A percentile compares a stretch with the other conserved stretches of the same genome.
Evolutionary conservation across 2,329 filamentous ascomycete genomes (phyloP).

Genomic region (Biscogniauxia sp.): DNA sequence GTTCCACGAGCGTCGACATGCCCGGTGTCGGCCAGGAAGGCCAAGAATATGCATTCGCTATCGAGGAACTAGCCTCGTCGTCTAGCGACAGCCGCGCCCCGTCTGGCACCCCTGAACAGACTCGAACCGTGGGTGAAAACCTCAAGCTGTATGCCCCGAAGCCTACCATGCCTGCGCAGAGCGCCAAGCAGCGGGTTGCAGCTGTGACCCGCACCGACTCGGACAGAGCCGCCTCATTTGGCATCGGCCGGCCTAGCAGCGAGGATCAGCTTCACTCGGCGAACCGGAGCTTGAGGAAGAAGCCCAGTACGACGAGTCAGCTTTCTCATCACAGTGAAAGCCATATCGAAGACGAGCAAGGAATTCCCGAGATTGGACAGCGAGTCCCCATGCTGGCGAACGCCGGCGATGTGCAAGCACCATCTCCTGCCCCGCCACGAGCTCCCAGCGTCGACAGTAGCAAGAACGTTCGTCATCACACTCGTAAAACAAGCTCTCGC

Average conservation of each 20-base stretch:
- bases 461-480: slow-evolving; percentile 49
- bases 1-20: slow-evolving; percentile 74
- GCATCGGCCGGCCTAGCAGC: slow-evolving; percentile 67
- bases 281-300: slow-evolving; percentile 56
- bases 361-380: slow-evolving; percentile 88
- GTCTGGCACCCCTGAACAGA: slow-evolving; percentile 63
- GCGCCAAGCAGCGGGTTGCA: slow-evolving; percentile 79
- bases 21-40: slow-evolving; percentile 89
- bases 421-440: slow-evolving; percentile 71
- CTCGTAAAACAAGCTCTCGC: slow-evolving; percentile 69
- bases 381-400: slow-evolving; percentile 92
- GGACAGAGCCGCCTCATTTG: slow-evolving; percentile 78
- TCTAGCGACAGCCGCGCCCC: slow-evolving; percentile 36
- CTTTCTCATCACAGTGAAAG: slow-evolving; percentile 47
- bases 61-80: slow-evolving; percentile 45
- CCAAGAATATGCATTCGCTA: slow-evolving; percentile 71
- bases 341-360: slow-evolving; percentile 70
- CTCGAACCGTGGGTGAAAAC: slow-evolving; percentile 74
- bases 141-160: slow-evolving; percentile 86
- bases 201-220: slow-evolving; percentile 89
- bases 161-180: slow-evolving; percentile 77
- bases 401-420: slow-evolving; percentile 93
- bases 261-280: slow-evolving; percentile 50
- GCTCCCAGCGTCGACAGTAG: slow-evolving; percentile 37
- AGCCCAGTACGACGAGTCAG: slow-evolving; percentile 55